These are phyloP conservation scores for Galerina sulciceps DNA, from an alignment of 768 basidiomycete species.

Conservation along the genomic window DNA sequence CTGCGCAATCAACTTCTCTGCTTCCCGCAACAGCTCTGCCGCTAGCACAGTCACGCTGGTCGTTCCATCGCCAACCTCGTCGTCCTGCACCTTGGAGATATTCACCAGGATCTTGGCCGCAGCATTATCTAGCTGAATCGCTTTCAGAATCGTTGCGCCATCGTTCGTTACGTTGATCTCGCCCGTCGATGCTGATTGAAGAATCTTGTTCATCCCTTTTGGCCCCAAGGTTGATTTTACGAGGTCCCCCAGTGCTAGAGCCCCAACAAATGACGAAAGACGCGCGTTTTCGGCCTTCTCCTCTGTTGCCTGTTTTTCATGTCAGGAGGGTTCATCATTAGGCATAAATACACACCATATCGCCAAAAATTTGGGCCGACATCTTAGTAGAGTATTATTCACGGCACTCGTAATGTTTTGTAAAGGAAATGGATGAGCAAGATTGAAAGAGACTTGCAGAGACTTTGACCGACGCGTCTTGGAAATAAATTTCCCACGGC, in stretches of 20 bases:
- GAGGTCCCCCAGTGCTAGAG: slow-evolving; percentile 95
- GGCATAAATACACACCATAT: too few relatives aligned
- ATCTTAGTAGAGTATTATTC: too few relatives aligned
- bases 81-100: slow-evolving; percentile 99
- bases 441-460: too few relatives aligned
- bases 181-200: slow-evolving; percentile 87
- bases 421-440: too few relatives aligned
- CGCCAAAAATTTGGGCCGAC: too few relatives aligned
- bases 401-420: too few relatives aligned
- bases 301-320: slow-evolving; percentile 68
- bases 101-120: slow-evolving; percentile 99
- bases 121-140: slow-evolving; percentile 96
- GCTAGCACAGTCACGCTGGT: slow-evolving; percentile 92
- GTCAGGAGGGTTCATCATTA: too few relatives aligned
- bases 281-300: slow-evolving; percentile 98
- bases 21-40: slow-evolving; percentile 90
- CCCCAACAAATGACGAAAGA: slow-evolving; percentile 96
- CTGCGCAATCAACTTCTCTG: slow-evolving; percentile 89
- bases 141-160: slow-evolving; percentile 97
- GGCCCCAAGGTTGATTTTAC: slow-evolving; percentile 99
- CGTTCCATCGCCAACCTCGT: slow-evolving; percentile 97
- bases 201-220: slow-evolving; percentile 99
- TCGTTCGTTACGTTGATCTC: slow-evolving; percentile 98
- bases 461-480: too few relatives aligned
- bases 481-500: too few relatives aligned